phyloP scores from a whole-genome alignment of 345 rosid genomes.

The Populus euphratica region DNA sequence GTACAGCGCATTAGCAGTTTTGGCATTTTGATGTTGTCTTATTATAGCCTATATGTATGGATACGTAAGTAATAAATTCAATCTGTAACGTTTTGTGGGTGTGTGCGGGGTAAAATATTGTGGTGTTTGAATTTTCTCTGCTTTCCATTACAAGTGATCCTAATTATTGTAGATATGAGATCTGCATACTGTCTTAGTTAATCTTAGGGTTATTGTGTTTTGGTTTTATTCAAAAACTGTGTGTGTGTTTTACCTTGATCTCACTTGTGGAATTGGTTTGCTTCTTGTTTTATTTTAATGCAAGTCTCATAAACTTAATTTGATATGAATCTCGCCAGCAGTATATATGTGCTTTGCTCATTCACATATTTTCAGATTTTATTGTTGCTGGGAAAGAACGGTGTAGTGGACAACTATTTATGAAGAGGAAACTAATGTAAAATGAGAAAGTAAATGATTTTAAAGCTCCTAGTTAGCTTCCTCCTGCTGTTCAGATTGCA shows the following conservation, averaged over 20 bases:
- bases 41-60: not conserved
- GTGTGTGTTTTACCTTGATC: not conserved
- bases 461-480: no score
- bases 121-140: not conserved
- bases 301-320: not conserved
- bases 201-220: not conserved
- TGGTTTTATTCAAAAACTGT: not conserved
- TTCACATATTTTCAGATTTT: not conserved
- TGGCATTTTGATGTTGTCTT: constrained; percentile 1
- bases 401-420: not conserved
- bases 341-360: not conserved
- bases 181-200: not conserved
- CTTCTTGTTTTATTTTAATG: not conserved
- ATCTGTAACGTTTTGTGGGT: not conserved
- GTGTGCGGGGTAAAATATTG: not conserved
- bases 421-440: not conserved
- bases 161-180: not conserved
- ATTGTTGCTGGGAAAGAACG: not conserved
- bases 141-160: not conserved
- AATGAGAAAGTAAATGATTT: not conserved
- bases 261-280: not conserved
- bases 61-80: not conserved
- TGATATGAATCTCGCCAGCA: not conserved
- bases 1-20: constrained; percentile 28
- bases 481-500: no score